phyloP scores from a whole-genome alignment of 1,284 basidiomycete genomes.

The Thelephora terrestris region DNA sequence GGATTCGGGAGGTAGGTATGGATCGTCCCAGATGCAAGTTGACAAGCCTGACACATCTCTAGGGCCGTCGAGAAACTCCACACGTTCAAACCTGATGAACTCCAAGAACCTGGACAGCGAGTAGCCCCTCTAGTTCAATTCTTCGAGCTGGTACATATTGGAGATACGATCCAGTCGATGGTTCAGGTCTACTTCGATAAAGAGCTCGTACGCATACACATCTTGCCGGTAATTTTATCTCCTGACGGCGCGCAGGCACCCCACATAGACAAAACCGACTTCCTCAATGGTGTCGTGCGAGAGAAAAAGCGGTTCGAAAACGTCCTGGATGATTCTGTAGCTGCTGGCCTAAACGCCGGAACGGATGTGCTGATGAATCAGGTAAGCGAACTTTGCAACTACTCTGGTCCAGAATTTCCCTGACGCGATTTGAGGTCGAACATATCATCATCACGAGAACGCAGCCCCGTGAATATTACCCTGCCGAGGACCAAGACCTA shows the following conservation, averaged over 20 bases:
- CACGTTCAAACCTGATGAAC: slow-evolving; percentile 79
- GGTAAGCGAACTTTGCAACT: slow-evolving; percentile 28
- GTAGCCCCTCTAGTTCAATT: slow-evolving; percentile 93
- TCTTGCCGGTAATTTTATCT: background rate
- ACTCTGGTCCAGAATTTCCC: background rate
- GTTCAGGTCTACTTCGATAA: slow-evolving; percentile 97
- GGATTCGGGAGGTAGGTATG: slow-evolving; percentile 70
- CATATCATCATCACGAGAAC: slow-evolving; percentile 84
- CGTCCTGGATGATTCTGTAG: slow-evolving; percentile 86
- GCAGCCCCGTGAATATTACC: slow-evolving; percentile 83
- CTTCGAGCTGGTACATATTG: slow-evolving; percentile 95
- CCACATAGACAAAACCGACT: slow-evolving; percentile 88
- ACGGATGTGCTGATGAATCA: slow-evolving; percentile 96
- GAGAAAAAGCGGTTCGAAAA: slow-evolving; percentile 97
- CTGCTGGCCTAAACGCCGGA: slow-evolving; percentile 86
- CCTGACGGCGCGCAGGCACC: slow-evolving; percentile 39
- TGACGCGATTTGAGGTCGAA: slow-evolving; percentile 56
- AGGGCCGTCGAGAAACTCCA: slow-evolving; percentile 83
- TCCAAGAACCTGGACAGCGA: slow-evolving; percentile 54
- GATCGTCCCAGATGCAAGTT: background rate
- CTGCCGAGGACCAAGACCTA: slow-evolving; percentile 62
- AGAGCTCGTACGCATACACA: slow-evolving; percentile 53
- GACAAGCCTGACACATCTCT: background rate
- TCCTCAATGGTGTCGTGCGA: slow-evolving; percentile 85
- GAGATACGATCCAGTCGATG: slow-evolving; percentile 96